Conservation (phyloP, 129 eudicot genomes). For the Smallanthus sonchifolius region DNA sequence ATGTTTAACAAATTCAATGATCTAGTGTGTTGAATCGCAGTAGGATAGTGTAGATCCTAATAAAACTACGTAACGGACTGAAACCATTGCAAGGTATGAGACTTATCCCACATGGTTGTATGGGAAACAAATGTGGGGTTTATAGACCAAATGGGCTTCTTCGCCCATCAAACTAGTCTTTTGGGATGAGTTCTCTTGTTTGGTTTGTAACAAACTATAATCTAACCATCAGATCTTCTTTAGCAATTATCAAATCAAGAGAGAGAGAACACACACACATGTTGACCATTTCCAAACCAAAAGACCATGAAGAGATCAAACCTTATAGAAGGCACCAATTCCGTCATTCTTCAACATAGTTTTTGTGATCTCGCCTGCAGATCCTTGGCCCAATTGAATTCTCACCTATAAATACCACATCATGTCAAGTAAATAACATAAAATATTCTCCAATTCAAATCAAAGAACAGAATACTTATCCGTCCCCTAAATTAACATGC, state of each 20-base stretch:
- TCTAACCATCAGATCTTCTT: neutral
- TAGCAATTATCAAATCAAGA: neutral
- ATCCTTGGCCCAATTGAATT: slow-evolving; percentile 93
- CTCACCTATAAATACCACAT: slow-evolving; percentile 57
- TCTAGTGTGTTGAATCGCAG: neutral
- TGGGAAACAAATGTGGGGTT: too few species aligned
- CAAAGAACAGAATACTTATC: slow-evolving; percentile 3
- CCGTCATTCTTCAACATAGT: slow-evolving; percentile 90
- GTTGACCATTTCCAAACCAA: neutral
- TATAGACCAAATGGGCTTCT: too few species aligned
- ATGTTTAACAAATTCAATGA: slow-evolving; percentile 1
- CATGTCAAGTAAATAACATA: neutral
- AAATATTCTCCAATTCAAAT: neutral
- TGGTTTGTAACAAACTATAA: neutral
- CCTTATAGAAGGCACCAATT: slow-evolving; percentile 88
- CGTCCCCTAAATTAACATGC: neutral
- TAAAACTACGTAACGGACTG: neutral
- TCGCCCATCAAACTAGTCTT: too few species aligned
- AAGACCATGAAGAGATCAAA: slow-evolving; percentile 10
- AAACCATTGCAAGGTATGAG: too few species aligned
- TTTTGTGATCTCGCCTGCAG: slow-evolving; percentile 62
- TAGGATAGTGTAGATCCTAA: neutral
- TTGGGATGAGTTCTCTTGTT: too few species aligned
- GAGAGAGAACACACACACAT: neutral
- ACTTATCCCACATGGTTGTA: too few species aligned